Evolutionary conservation across 768 basidiomycete genomes (phyloP), one percentile per base, ranked within the genome.

Genomic region (Mycena belliarum): DNA sequence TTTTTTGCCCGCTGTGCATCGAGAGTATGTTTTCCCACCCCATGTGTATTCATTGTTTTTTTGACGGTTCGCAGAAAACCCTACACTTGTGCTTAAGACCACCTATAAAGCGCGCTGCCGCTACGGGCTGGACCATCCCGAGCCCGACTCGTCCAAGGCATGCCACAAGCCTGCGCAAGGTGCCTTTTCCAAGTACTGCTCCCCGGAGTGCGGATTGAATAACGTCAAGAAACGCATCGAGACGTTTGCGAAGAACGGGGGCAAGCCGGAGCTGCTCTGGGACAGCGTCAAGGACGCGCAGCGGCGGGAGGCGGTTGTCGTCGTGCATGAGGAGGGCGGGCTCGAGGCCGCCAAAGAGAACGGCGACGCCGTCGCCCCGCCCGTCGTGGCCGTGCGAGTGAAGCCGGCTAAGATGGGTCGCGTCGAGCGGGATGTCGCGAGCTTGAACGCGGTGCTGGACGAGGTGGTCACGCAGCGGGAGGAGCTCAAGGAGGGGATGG

Each of bases 131-230:
- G 77, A 82, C 37, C 84, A 90, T 55, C 74, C 81, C 3, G 75
- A 85, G 64, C 87, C 89, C 4, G 74, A 72, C 9, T 89, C 86
- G 5, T 67, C 83, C 1, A 80, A 82, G 55, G 84, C 87, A 2
- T 96, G 93, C 66, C 89, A 89, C 68, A 88, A 85, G 60, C 88
- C 93, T 11, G 85, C 89, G 8, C 87, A 90, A 16, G 88, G 89
- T 23, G 82, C 82, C 2, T 87, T 93, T 66, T 95, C 93, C 23
- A 95, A 95, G 70, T 96, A 93, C 69, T 96, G 93, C 70, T 93
- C 91, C 15, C 88, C 92, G 51, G 90, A 89, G 60, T 96, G 93
- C 63, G 93, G 93, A 14, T 74, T 90, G 60, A 82, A 82, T 62
- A 88, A 82, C 71, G 86, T 89, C 85, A 82, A 81, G 60, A 73